Evolutionary conservation across 129 eudicot genomes (phyloP), one percentile per base, ranked within the genome.

Genomic region (Saposhnikovia divaricata): DNA sequence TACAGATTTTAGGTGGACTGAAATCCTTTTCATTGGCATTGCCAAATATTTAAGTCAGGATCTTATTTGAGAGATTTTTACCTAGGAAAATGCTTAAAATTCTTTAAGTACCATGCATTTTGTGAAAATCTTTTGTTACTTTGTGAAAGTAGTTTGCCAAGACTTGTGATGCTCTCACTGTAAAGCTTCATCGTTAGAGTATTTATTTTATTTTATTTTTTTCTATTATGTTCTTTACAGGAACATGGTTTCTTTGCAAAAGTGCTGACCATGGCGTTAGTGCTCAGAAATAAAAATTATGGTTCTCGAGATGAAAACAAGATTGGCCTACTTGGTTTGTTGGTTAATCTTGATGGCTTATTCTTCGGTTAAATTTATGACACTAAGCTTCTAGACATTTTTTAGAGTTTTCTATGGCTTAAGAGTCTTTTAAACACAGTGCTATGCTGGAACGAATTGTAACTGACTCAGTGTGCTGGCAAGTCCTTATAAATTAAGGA

Each of bases 221-320:
- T 16, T 4, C 0, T n/a, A 48, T 80, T 44, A 74, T 77, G 72
- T 37, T 61, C 69, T 87, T 76, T 59, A 76, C 91, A 95, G 99
- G 88, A 89, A 77, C 82, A 86, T 27, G 80, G 81, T 48, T 75
- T 86, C 66, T 95, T 95, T 71, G 86, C 66, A 84, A 88, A 80
- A 83, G 82, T 92, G 83, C 51, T 87, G 83, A 82, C 84, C 39
- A 68, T 92, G 87, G 92, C 92, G 47, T 82, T 88, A 80, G 79
- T 84, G 47, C 85, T 87, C 46, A 92, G 82, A 82, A 85, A 70
- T 78, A 63, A 80, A 78, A 75, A 57, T 79, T 81, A 82, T 72
- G 86, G 77, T 79, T 76, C 83, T 71, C 48, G 37, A 77, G 86
- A 85, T 65, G 77, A 91, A 83, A 82, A 83, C 79, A 84, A 87